Base-by-base conservation (phyloP, 768 basidiomycete species). In the Saitozyma podzolica region DNA sequence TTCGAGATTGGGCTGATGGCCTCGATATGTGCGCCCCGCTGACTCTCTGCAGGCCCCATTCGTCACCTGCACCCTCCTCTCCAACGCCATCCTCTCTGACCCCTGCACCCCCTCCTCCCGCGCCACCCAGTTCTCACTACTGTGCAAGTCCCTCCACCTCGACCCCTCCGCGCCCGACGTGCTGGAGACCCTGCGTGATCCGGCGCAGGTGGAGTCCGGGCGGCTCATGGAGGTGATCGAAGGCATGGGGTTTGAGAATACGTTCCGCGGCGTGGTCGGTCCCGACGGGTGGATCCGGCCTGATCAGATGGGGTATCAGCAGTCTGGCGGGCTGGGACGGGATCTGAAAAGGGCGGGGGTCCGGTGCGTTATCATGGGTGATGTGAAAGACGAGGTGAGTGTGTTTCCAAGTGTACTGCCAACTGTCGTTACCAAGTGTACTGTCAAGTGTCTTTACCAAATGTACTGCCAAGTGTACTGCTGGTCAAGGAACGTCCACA, bases 291-390 rank as follows among this genome's bases (percentile, higher is more conserved):
- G 89, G 48, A 73, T 73, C 2, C 71, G 80, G 6, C 84, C 84
- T 0, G 85, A 86, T 59, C 83, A 85, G 1, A 88, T 90, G 85
- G 80, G 81, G 45, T 89, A 86, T 84, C 89, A 91, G 69, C 84
- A 84, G 13, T 83, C 82, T 0, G 87, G 89, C 3, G 82, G 79
- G 0, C 82, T 91, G 56, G 86, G 86, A 0, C 77, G 77, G 9
- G 83, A 81, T 0, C 5, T 29, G 29, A 76, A 72, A 50, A 83
- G 81, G 17, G 86, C 84, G 17, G 88, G 89, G 2, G 82, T 89
- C 50, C 82, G 80, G 47, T 85, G 83, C 69, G 80, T 90, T 61
- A 80, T 86, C 54, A 78, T 87, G n/a, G 89, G 89, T 9, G 87
- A 89, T 58, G 82, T 89, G 54, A 82, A 81, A 14, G 88, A 90